Percentiles rank a stretch among this genome's conserved stretches.
Conservation (phyloP, 192 early-diverging fungal species). For the Cladochytrium replicatum region DNA sequence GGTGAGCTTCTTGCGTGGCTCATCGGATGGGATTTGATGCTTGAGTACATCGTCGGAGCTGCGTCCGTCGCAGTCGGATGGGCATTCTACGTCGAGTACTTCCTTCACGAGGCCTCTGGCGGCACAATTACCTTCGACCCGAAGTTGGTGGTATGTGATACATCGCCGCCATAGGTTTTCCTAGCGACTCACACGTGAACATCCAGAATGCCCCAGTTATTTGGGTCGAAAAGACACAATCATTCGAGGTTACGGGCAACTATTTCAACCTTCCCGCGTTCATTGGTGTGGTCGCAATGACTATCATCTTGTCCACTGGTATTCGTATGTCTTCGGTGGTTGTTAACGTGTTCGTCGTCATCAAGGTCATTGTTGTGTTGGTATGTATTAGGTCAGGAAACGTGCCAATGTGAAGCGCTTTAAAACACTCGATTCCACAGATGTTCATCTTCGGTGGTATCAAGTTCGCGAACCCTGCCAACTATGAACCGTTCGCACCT, state of each 20-base stretch:
- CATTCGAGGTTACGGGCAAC: neutral
- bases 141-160: slow-evolving; percentile 52
- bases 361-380: slow-evolving; percentile 66
- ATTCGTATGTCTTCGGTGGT: slow-evolving; percentile 63
- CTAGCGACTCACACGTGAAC: too few relatives aligned
- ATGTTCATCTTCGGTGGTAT: slow-evolving; percentile 73
- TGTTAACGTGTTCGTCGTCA: slow-evolving; percentile 56
- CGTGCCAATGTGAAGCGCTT: too few relatives aligned
- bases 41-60: slow-evolving; percentile 80
- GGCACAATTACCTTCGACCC: slow-evolving; percentile 22
- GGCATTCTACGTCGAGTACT: slow-evolving; percentile 67
- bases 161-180: too few relatives aligned
- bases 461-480: slow-evolving; percentile 53
- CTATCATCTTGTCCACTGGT: slow-evolving; percentile 56
- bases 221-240: slow-evolving; percentile 62
- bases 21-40: slow-evolving; percentile 81
- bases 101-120: slow-evolving; percentile 54
- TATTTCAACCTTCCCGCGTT: slow-evolving; percentile 55
- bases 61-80: slow-evolving; percentile 75
- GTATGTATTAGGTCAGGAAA: too few relatives aligned
- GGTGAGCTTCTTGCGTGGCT: slow-evolving; percentile 86
- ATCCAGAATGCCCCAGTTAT: slow-evolving; percentile 48
- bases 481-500: slow-evolving; percentile 75
- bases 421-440: too few relatives aligned
- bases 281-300: slow-evolving; percentile 52